Percentiles rank a stretch among this genome's conserved stretches.
Evolutionary conservation across 2,329 filamentous ascomycete genomes (phyloP).

Genomic region (Ophiostoma himal-ulmi): DNA sequence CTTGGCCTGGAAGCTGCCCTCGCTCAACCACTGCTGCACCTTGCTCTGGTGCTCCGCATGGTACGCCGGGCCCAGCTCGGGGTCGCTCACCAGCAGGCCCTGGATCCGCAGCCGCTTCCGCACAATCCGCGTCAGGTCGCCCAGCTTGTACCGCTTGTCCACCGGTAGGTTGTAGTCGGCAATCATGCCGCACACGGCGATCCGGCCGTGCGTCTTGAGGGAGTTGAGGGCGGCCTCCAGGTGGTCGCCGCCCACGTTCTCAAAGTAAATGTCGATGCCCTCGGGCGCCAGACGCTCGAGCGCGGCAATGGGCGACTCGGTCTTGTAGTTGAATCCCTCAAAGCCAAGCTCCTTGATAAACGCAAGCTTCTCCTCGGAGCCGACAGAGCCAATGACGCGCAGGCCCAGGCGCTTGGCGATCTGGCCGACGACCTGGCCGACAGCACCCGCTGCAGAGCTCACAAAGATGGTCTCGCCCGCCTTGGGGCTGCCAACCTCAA

Average conservation of each 20-base stretch:
- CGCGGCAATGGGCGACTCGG: conserved; percentile 62
- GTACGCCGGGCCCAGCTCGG: conserved; percentile 62
- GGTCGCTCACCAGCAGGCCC: conserved; percentile 68
- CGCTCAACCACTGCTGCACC: conserved; percentile 67
- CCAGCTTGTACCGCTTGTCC: conserved; percentile 57
- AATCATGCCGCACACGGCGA: conserved; percentile 64
- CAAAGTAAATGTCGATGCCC: conserved; percentile 64
- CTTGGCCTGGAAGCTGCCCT: conserved; percentile 68
- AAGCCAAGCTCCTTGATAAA: conserved; percentile 54
- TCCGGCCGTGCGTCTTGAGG: conserved; percentile 58
- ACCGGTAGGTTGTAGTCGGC: conserved; percentile 62
- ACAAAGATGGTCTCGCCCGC: conserved; percentile 77
- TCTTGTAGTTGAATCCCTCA: conserved; percentile 84
- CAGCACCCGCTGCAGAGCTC: conserved; percentile 71
- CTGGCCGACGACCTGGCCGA: conserved; percentile 78
- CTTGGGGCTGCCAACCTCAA: conserved; percentile 66
- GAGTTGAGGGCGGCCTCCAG: conserved; percentile 41
- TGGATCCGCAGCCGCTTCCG: conserved; percentile 62
- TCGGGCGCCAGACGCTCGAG: conserved; percentile 65
- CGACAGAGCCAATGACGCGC: conserved; percentile 72
- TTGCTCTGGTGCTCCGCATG: conserved; percentile 67
- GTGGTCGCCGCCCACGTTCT: conserved; percentile 50
- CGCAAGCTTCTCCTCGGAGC: conserved; percentile 71
- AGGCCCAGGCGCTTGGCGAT: conserved; percentile 76
- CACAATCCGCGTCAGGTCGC: conserved; percentile 60